Percentiles rank a stretch among this genome's conserved stretches.
These are phyloP conservation scores for Irpex sp. DNA, from an alignment of 1,284 basidiomycete species.

Conservation along the genomic window DNA sequence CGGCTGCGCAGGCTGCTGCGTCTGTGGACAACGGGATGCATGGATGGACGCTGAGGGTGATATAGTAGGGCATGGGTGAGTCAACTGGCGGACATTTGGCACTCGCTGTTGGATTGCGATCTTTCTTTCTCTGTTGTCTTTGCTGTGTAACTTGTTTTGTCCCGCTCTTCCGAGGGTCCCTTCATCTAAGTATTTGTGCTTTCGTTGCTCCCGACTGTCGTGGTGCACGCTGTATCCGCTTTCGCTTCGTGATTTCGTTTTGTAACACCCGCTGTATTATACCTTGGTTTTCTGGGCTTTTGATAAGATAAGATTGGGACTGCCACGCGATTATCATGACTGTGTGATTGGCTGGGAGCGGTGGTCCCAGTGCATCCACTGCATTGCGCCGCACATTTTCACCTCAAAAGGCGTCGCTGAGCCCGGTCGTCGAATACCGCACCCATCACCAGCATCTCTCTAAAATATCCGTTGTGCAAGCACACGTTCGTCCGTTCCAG, in stretches of 20 bases:
- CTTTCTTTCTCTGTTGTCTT: conserved; percentile 10
- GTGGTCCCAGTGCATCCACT: conserved; percentile 1
- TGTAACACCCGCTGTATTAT: neutral
- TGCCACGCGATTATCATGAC: neutral
- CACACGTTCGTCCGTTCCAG: conserved; percentile 9
- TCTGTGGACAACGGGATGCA: conserved; percentile 52
- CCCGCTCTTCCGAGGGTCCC: neutral
- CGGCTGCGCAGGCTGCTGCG: conserved; percentile 61
- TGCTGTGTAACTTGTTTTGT: neutral
- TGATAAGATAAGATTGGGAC: neutral
- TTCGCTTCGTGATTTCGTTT: neutral
- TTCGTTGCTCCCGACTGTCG: conserved; percentile 6
- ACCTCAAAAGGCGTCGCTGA: too few relatives aligned
- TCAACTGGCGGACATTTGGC: neutral
- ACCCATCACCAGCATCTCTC: neutral
- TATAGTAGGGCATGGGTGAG: conserved; percentile 38
- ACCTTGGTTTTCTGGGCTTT: neutral
- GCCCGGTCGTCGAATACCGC: neutral
- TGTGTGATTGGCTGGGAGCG: conserved; percentile 9
- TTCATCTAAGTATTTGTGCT: neutral
- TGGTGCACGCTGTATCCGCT: neutral
- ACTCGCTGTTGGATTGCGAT: conserved; percentile 3
- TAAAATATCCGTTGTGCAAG: neutral
- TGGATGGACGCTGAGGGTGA: conserved; percentile 73
- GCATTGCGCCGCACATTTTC: too few relatives aligned